Conservation (phyloP, 306 rosid genomes). For the Leucaena leucocephala region DNA sequence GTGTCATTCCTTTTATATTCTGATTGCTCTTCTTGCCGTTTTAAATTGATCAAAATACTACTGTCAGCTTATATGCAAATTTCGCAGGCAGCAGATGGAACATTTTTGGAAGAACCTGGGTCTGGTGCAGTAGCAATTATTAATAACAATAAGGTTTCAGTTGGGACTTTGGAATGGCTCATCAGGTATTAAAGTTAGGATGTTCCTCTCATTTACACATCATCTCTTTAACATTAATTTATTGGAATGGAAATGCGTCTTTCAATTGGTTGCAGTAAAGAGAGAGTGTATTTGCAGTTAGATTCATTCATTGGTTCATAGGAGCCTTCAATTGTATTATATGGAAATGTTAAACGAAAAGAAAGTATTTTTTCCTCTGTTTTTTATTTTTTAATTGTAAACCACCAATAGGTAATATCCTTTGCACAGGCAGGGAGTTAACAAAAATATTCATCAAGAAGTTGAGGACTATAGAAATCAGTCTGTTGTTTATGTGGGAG, state of each 20-base stretch:
- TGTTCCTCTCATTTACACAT: conserved; percentile 17
- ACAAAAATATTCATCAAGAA: conserved; percentile 49
- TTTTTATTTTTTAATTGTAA: conserved; percentile 20
- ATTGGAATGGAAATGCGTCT: background rate
- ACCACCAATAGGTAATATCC: conserved; percentile 19
- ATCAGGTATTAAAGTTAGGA: conserved; percentile 56
- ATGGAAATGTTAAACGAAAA: background rate
- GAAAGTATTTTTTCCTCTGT: background rate
- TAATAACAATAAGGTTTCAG: conserved; percentile 70
- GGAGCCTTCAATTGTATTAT: conserved; percentile 15
- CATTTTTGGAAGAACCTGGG: conserved; percentile 96
- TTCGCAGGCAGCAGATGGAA: conserved; percentile 77
- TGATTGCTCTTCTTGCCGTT: conserved; percentile 11
- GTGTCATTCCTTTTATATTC: conserved; percentile 12
- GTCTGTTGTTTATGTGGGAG: conserved; percentile 84
- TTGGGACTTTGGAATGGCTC: conserved; percentile 94
- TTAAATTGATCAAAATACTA: conserved; percentile 21
- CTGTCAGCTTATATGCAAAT: conserved; percentile 26
- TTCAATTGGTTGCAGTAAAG: background rate
- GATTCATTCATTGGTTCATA: conserved; percentile 9
- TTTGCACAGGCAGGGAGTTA: conserved; percentile 74
- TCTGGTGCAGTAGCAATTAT: conserved; percentile 90
- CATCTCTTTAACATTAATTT: background rate
- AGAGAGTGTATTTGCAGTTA: conserved; percentile 22
- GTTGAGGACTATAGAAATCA: conserved; percentile 58